Evolutionary conservation across 768 basidiomycete genomes (phyloP).

Genomic region (Phylloporus sp.): DNA sequence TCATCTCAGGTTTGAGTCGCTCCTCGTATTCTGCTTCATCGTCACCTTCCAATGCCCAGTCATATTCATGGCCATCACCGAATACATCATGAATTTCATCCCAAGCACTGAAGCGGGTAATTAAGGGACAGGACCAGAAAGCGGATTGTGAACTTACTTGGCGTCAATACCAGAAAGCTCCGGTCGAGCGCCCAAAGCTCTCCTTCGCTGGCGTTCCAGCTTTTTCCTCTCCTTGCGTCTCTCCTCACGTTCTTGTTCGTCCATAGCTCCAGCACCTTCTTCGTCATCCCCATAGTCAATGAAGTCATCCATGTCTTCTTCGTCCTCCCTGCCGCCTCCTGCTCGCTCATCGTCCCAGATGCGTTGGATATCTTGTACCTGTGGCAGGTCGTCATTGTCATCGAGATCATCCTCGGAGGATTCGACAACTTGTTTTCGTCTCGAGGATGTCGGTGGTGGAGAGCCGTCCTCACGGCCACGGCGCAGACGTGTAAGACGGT

Average conservation of each 20-base stretch:
- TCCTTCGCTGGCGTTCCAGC: slow-evolving; percentile 62
- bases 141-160: slow-evolving; percentile 48
- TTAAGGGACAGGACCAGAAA: slow-evolving; percentile 5
- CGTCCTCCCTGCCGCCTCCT: slow-evolving; percentile 44
- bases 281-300: slow-evolving; percentile 78
- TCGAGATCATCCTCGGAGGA: slow-evolving; percentile 78
- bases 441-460: slow-evolving; percentile 58
- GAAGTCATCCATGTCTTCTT: slow-evolving; percentile 70
- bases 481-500: slow-evolving; percentile 69
- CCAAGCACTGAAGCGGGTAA: slow-evolving; percentile 66
- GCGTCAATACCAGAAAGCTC: slow-evolving; percentile 80
- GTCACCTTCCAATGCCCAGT: slow-evolving; percentile 87
- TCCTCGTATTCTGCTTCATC: slow-evolving; percentile 50
- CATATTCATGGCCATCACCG: slow-evolving; percentile 94
- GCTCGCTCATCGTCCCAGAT: slow-evolving; percentile 77
- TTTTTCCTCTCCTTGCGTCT: slow-evolving; percentile 61
- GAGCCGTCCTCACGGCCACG: slow-evolving; percentile 73
- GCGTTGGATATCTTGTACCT: slow-evolving; percentile 57
- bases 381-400: slow-evolving; percentile 47
- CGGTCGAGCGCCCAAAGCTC: slow-evolving; percentile 59
- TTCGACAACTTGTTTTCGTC: slow-evolving; percentile 55
- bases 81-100: slow-evolving; percentile 95
- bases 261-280: slow-evolving; percentile 75
- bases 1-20: slow-evolving; percentile 65
- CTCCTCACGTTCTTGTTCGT: slow-evolving; percentile 74